Evolutionary conservation across 768 basidiomycete genomes (phyloP).

Genomic region (Sarcomyxa edulis): DNA sequence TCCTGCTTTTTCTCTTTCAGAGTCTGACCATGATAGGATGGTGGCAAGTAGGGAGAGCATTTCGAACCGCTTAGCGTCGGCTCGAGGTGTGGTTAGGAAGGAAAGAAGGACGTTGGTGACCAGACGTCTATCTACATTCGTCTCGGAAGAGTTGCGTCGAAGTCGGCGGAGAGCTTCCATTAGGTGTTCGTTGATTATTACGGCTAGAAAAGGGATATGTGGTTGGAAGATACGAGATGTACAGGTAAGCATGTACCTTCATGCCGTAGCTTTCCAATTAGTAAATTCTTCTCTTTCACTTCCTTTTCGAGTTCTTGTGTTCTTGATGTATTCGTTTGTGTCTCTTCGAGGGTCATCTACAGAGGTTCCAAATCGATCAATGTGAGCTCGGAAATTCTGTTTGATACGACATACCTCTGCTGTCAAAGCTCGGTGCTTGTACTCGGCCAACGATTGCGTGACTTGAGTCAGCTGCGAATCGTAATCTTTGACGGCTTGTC

Average conservation of each 20-base stretch:
- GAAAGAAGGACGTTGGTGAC: conserved; percentile 92
- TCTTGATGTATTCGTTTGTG: conserved; percentile 56
- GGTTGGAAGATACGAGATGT: not conserved
- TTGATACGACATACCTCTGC: conserved; percentile 62
- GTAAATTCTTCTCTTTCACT: conserved; percentile 90
- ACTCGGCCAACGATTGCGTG: conserved; percentile 83
- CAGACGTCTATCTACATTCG: conserved; percentile 88
- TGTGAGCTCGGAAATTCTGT: not conserved
- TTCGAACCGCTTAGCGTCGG: conserved; percentile 93
- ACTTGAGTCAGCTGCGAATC: conserved; percentile 66
- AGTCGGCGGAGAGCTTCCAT: conserved; percentile 97
- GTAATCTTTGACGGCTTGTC: conserved; percentile 77
- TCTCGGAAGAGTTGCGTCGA: conserved; percentile 80
- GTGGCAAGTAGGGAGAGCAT: conserved; percentile 88
- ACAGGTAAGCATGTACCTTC: conserved; percentile 55
- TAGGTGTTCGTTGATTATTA: conserved; percentile 96
- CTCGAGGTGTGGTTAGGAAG: conserved; percentile 86
- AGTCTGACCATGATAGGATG: conserved; percentile 89
- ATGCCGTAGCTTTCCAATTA: conserved; percentile 93
- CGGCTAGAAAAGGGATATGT: conserved; percentile 46
- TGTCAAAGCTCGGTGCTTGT: conserved; percentile 78
- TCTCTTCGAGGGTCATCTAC: conserved; percentile 76
- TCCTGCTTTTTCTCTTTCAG: conserved; percentile 89
- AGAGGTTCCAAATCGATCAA: conserved; percentile 4
- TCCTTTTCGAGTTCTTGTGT: conserved; percentile 81